These are phyloP conservation scores for Torulaspora maleeae DNA, from an alignment of 805 yeast species.

Conservation along the genomic window DNA sequence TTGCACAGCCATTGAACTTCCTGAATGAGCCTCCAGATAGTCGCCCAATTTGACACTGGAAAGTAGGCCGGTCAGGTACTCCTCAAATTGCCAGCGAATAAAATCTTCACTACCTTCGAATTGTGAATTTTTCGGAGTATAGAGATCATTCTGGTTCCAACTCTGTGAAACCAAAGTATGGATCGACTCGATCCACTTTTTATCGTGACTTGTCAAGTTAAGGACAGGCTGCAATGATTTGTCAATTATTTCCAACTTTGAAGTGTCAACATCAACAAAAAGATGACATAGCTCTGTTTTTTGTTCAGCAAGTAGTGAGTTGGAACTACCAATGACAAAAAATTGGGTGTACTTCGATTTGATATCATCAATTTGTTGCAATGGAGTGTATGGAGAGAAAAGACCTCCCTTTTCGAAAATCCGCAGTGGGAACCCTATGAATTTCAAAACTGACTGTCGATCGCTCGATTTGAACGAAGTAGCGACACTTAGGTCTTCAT, in stretches of 20 bases:
- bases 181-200: conserved; percentile 65
- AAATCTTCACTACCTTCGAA: conserved; percentile 81
- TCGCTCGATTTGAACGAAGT: conserved; percentile 71
- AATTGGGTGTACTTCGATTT: conserved; percentile 51
- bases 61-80: conserved; percentile 72
- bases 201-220: conserved; percentile 56
- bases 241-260: conserved; percentile 44
- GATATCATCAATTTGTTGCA: conserved; percentile 82
- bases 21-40: conserved; percentile 42
- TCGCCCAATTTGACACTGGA: conserved; percentile 66
- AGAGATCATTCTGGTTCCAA: conserved; percentile 39
- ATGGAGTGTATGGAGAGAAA: conserved; percentile 89
- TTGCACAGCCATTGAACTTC: conserved; percentile 36
- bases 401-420: conserved; percentile 81
- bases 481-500: conserved; percentile 50
- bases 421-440: conserved; percentile 84
- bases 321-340: conserved; percentile 83
- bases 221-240: conserved; percentile 41
- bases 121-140: conserved; percentile 42
- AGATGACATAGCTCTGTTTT: conserved; percentile 60
- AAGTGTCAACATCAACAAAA: conserved; percentile 60
- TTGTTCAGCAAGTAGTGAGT: conserved; percentile 69
- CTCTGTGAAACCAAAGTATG: conserved; percentile 45
- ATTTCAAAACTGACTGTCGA: conserved; percentile 67
- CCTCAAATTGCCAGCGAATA: conserved; percentile 83